These are phyloP conservation scores for Alloascoidea africana DNA, from an alignment of 805 yeast species.

Conservation along the genomic window DNA sequence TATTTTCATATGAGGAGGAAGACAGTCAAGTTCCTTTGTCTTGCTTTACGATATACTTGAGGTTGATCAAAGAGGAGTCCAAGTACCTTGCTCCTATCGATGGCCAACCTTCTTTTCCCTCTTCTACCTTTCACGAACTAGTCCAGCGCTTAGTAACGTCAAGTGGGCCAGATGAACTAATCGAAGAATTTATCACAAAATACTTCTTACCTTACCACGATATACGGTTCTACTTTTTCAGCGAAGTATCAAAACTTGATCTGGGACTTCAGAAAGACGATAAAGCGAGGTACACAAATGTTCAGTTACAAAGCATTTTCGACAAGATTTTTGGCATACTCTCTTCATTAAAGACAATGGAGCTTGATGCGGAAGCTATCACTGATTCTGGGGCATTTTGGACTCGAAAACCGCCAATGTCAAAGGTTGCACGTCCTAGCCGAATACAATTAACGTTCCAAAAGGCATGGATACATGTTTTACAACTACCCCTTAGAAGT, in stretches of 20 bases:
- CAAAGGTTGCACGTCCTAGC: no score
- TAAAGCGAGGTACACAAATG: constrained; percentile 10
- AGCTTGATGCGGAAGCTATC: constrained; percentile 20
- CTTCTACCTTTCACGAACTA: constrained; percentile 22
- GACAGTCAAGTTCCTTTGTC: not conserved
- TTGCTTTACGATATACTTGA: not conserved
- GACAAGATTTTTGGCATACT: constrained; percentile 11
- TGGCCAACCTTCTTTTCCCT: constrained; percentile 51
- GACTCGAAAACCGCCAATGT: constrained; percentile 28
- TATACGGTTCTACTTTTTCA: constrained; percentile 58
- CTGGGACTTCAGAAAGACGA: constrained; percentile 14
- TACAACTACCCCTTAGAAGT: constrained; percentile 31
- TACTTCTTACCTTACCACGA: constrained; percentile 55
- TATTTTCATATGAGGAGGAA: not conserved
- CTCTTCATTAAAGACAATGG: constrained; percentile 8
- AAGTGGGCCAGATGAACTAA: constrained; percentile 23
- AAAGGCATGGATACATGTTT: constrained; percentile 42
- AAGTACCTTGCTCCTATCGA: constrained; percentile 30
- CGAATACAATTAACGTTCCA: no score
- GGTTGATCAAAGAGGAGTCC: constrained; percentile 39
- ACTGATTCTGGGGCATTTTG: constrained; percentile 18
- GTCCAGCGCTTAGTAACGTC: constrained; percentile 24
- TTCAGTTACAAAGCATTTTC: constrained; percentile 6
- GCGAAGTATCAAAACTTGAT: constrained; percentile 20
- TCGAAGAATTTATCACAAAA: constrained; percentile 39